phyloP scores from a whole-genome alignment of 2,329 filamentous ascomycete genomes.

The Penicillium sp. region DNA sequence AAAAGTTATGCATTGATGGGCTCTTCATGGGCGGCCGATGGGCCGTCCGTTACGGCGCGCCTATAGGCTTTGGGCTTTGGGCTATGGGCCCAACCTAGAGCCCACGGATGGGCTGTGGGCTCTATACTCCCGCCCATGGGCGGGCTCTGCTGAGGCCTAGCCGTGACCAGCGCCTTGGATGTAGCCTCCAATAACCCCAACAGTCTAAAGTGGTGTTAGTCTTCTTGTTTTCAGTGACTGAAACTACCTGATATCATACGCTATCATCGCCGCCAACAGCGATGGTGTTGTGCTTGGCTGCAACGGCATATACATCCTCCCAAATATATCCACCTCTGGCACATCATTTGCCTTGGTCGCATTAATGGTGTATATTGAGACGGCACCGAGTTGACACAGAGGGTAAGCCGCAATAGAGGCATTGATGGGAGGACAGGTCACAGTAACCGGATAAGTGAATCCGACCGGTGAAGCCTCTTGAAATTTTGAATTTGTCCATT shows the following conservation, averaged over 20 bases:
- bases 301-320: neutral
- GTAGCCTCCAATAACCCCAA: neutral
- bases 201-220: neutral
- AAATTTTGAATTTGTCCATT: conserved; percentile 29
- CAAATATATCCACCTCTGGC: neutral
- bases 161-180: conserved; percentile 1
- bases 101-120: no score
- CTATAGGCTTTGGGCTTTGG: no score
- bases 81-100: no score
- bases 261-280: neutral
- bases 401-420: conserved; percentile 17
- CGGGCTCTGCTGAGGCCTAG: no score
- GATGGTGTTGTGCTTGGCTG: neutral
- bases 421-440: conserved; percentile 29
- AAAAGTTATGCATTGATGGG: no score
- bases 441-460: conserved; percentile 26
- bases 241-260: neutral
- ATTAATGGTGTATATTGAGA: conserved; percentile 29
- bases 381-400: conserved; percentile 27
- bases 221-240: neutral
- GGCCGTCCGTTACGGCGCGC: no score
- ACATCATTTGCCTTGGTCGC: neutral
- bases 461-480: conserved; percentile 27
- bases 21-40: no score
- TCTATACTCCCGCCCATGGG: no score